Evolutionary conservation across 148 eudicot genomes (phyloP), one percentile per base, ranked within the genome.

Genomic region (Nepenthes mirabilis): DNA sequence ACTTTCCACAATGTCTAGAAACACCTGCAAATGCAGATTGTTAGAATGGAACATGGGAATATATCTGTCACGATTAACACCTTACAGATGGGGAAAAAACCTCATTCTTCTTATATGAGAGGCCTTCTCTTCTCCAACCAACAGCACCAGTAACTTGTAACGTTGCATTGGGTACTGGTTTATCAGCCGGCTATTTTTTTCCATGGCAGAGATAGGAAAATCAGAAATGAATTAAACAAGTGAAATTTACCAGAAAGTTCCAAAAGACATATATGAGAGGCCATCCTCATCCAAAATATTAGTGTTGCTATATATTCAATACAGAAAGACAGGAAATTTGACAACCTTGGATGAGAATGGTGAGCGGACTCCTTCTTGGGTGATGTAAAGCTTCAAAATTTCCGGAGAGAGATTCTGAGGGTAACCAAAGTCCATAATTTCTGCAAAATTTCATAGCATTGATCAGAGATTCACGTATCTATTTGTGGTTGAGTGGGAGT

Each of bases 131-230:
- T 53, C 99, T 84, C 99, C 99, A 93, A 40, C 99, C 99, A 66
- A 93, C 96, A 71, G 99, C 99, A 56, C 99, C 99, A 50, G 99
- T 93, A 58, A 93, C 99, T 89, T 93, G 99, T 62, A 93, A 72
- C 33, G 99, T 93, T 57, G 99, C 99, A 79, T 93, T 93, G n/a
- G 99, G 96, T 57, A 89, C 95, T 54, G 96, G 95, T 74, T 86
- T 93, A 72, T 93, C 96, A 57, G 81, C 61, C 71, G 95, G 79
- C 99, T 93, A 59, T 57, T 64, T 23, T 23, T 23, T 50, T 40
- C 66, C 35, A 61, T 53, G 40, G 64, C 62, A 66, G 45, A 23
- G 23, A 23, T 23, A 23, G 23, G 23, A 23, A 56, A 52, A 58
- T 34, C 65, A 43, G 56, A 48, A 67, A 23, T 23, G 23, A 9